A percentile compares a stretch with the other conserved stretches of the same genome.
Evolutionary conservation across 2,329 filamentous ascomycete species (phyloP).

Genomic region (Daldinia sp.): DNA sequence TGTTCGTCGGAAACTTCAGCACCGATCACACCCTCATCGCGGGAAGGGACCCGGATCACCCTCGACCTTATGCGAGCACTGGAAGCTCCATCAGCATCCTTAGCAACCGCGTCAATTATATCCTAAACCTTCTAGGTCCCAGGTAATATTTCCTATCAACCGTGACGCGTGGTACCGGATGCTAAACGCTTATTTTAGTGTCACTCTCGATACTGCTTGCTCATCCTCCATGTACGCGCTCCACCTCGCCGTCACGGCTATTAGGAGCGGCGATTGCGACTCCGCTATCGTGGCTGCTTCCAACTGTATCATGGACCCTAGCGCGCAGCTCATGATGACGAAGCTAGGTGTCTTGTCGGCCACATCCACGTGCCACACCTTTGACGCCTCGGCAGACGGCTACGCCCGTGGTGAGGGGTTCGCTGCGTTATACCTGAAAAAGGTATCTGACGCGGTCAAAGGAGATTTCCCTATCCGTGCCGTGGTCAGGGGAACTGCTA

Average conservation of each 20-base stretch:
- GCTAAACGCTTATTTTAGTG: slow-evolving; percentile 47
- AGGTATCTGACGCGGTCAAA: slow-evolving; percentile 15
- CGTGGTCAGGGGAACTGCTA: slow-evolving; percentile 40
- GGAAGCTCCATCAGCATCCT: slow-evolving; percentile 34
- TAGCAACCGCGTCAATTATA: slow-evolving; percentile 46
- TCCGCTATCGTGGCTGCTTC: slow-evolving; percentile 53
- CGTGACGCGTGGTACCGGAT: not conserved
- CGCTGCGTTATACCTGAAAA: slow-evolving; percentile 43
- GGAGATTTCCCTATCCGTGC: slow-evolving; percentile 36
- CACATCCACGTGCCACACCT: slow-evolving; percentile 49
- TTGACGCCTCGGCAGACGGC: slow-evolving; percentile 40
- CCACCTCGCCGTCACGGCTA: slow-evolving; percentile 49
- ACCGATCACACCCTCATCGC: slow-evolving; percentile 40
- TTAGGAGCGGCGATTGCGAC: slow-evolving; percentile 49
- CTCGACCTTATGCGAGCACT: slow-evolving; percentile 32
- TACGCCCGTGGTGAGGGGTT: slow-evolving; percentile 42
- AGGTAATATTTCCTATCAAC: slow-evolving; percentile 45
- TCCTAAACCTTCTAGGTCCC: slow-evolving; percentile 51
- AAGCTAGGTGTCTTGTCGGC: slow-evolving; percentile 53
- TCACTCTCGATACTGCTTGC: slow-evolving; percentile 55
- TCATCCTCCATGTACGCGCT: slow-evolving; percentile 54
- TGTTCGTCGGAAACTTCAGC: slow-evolving; percentile 49
- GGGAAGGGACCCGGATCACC: slow-evolving; percentile 38
- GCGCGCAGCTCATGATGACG: slow-evolving; percentile 48
- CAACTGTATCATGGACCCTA: slow-evolving; percentile 53